These are phyloP conservation scores for Cinnamomum chago DNA, from an alignment of 164 flowering plant species.

Conservation along the genomic window DNA sequence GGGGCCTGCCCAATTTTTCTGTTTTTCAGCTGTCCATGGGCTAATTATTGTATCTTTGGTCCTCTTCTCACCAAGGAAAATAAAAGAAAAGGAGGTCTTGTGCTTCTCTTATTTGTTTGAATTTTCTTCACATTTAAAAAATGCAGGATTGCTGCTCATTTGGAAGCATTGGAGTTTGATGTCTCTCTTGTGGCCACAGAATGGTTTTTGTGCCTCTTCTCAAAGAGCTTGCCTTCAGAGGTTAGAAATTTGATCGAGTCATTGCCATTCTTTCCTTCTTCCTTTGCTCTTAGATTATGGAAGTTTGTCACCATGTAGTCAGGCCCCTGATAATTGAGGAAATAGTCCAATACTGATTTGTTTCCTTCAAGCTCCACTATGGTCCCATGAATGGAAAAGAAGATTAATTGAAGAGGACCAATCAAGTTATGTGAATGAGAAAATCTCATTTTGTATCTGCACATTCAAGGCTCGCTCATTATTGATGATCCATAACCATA, in stretches of 20 bases:
- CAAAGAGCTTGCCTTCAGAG: conserved; percentile 99
- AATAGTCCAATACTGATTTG: background rate
- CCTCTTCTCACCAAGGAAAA: background rate
- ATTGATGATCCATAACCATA: no score
- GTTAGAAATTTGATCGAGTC: conserved; percentile 27
- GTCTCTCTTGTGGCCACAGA: conserved; percentile 97
- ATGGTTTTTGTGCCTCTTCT: conserved; percentile 96
- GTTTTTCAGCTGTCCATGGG: background rate
- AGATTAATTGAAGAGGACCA: background rate
- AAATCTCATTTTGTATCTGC: no score
- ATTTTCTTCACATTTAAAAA: conserved; percentile 1
- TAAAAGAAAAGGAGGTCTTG: no score
- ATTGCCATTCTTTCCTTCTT: background rate
- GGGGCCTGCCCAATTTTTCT: background rate
- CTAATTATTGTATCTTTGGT: background rate
- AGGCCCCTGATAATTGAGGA: background rate
- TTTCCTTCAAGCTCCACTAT: background rate
- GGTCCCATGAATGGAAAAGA: background rate
- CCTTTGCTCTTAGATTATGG: background rate
- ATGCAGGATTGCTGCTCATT: conserved; percentile 77
- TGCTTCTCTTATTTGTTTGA: background rate
- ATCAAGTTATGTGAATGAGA: no score
- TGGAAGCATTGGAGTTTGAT: conserved; percentile 85
- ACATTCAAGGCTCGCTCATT: no score
- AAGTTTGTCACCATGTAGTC: background rate